Evolutionary conservation across 306 rosid species (phyloP), one percentile per base, ranked within the genome.

Genomic region (Trichosanthes cucumerina): DNA sequence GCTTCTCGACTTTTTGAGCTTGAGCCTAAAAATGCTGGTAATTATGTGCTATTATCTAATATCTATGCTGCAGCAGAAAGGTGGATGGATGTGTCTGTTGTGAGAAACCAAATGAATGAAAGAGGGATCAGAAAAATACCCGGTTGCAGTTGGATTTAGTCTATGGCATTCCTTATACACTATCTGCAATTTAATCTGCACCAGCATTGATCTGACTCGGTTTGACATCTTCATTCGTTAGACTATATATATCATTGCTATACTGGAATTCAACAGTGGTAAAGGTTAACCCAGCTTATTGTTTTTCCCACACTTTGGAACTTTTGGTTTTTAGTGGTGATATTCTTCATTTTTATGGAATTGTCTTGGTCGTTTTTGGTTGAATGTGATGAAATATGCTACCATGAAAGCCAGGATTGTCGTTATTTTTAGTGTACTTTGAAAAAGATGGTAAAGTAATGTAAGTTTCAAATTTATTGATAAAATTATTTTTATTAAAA

Each of bases 81-180:
- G 76, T 92, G 97, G 96, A 46, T 81, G 72, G 93, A 90, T 84
- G 93, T 90, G 84, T 86, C 87, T 73, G 63, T 71, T 70, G 90
- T 93, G 82, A 84, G 98, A 81, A 79, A 74, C 75, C 90, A 76
- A 82, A 91, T 93, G 94, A 83, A 62, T 36, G 90, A 91, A 80
- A 88, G 82, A 65, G 88, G 89, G 33, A 75, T 89, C 63, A 78
- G 78, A 64, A 93, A 93, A 91, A 84, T 88, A 78, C 88, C 88
- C 12, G 93, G 92, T 69, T 64, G 54, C 83, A 93, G 95, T 86
- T 66, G 66, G 75, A 59, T 83, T 81, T 74, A 63, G 39, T 28
- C 23, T 50, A 26, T 9, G 12, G 28, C 56, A 72, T 33, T 16
- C 14, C 14, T 46, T 38, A 41, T 18, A 43, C 18, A 11, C 39